Percentiles rank a stretch among this genome's conserved stretches.
These are phyloP conservation scores for Quercus variabilis DNA, from an alignment of 306 rosid genomes.

Conservation along the genomic window DNA sequence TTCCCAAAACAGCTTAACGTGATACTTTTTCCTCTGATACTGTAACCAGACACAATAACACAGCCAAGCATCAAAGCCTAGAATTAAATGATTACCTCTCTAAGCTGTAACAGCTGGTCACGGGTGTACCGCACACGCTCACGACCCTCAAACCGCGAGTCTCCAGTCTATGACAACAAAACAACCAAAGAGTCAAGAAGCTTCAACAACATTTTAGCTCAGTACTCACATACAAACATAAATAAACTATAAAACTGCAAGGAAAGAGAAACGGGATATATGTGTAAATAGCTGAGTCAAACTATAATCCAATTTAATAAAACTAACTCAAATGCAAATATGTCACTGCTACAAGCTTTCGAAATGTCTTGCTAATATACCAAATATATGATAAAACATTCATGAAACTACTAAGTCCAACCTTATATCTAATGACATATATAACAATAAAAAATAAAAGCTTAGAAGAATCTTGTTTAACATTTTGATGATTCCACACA, in stretches of 20 bases:
- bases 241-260: slow-evolving; percentile 6
- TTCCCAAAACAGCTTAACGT: too few relatives aligned
- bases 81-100: slow-evolving; percentile 49
- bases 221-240: slow-evolving; percentile 8
- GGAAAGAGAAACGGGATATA: too few relatives aligned
- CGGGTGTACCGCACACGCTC: slow-evolving; percentile 71
- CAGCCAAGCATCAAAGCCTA: neutral
- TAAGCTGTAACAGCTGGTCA: slow-evolving; percentile 71
- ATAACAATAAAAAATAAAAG: too few relatives aligned
- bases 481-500: too few relatives aligned
- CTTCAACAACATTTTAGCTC: neutral
- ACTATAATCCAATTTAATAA: neutral
- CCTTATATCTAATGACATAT: neutral
- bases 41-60: neutral
- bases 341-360: neutral
- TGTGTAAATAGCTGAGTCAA: neutral
- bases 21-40: too few relatives aligned
- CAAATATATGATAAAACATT: neutral
- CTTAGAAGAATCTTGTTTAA: neutral
- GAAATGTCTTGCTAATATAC: neutral
- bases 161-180: slow-evolving; percentile 62
- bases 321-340: neutral
- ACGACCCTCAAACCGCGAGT: slow-evolving; percentile 78
- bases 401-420: neutral
- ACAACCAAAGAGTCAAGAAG: slow-evolving; percentile 5